Base-by-base conservation (phyloP, 108 stramenopile species). In the Nitzschia putrida region DNA sequence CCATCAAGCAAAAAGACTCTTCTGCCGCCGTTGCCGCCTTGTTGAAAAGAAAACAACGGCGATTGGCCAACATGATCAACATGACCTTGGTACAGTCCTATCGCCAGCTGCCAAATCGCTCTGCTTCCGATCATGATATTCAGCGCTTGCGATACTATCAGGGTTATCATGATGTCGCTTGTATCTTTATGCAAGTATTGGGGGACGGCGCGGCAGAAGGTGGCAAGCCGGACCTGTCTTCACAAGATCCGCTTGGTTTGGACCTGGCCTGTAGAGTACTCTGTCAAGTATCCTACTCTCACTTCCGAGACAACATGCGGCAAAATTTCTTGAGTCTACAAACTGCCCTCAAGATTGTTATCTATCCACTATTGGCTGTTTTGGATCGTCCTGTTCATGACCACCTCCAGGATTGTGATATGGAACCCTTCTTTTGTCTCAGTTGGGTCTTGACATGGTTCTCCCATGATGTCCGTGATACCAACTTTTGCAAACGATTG, bases 401-500 rank as follows among this genome's bases (percentile, higher is more conserved):
- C 52, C 87, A 90, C 59, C 78, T 95, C 66, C 52, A 39, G 25
- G 86, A 89, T 70, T 79, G 76, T 20, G 88, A 82, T 41, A 92
- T 95, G 88, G 96, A 95, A 60, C 96, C 96, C 16, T 97, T 88
- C 78, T 97, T 95, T 78, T 82, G 82, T 42, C 55, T 95, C 16
- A 72, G 80, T 43, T 97, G 96, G 96, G 77, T 97, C 22, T 69
- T 97, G 13, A 97, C 96, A 0, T 97, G 96, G 96, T 95, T 95
- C 67, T 55, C 87, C 42, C 96, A 97, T 79, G 96, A 97, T 69
- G 79, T 97, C 8, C 73, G 91, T 37, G 95, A 96, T 56, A 89
- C 92, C 8, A 61, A 58, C 8, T 45, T 91, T 7, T 93, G 92
- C 59, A 91, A 94, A 59, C 77, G 95, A 44, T 56, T 96, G 52